Percentiles rank a stretch among this genome's conserved stretches.
Evolutionary conservation across 768 basidiomycete genomes (phyloP).

Genomic region (Cystobasidium tubakii): DNA sequence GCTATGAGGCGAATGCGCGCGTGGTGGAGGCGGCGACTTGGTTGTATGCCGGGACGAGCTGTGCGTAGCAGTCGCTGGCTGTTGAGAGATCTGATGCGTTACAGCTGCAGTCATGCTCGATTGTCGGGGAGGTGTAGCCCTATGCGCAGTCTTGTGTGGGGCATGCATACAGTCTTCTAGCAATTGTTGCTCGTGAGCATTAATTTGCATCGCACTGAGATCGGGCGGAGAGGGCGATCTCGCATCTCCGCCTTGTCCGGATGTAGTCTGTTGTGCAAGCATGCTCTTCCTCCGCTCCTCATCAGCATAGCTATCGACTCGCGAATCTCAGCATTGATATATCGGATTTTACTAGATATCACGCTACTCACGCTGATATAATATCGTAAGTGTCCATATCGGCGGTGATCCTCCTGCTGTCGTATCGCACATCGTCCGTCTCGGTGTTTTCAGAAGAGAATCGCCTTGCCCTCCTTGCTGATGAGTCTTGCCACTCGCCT

Average conservation of each 20-base stretch:
- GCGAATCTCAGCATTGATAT: no score
- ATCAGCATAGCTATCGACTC: constrained; percentile 13
- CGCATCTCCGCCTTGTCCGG: background rate
- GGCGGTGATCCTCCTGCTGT: background rate
- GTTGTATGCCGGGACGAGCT: background rate
- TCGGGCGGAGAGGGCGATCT: background rate
- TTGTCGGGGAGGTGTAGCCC: background rate
- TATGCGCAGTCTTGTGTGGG: background rate
- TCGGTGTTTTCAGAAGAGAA: background rate
- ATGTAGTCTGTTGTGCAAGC: background rate
- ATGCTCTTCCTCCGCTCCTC: constrained; percentile 23
- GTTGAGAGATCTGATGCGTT: background rate
- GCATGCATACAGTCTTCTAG: background rate
- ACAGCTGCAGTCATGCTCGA: background rate
- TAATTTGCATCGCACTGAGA: background rate
- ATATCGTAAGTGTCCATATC: constrained; percentile 31
- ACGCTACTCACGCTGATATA: constrained; percentile 29
- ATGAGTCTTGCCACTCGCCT: background rate
- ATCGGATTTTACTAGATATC: background rate
- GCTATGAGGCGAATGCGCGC: background rate
- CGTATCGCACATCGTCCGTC: constrained; percentile 14
- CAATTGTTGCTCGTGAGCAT: background rate
- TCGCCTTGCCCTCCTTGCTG: background rate
- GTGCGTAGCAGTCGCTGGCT: background rate
- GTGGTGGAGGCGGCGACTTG: background rate